Evolutionary conservation across 768 basidiomycete genomes (phyloP), one percentile per base, ranked within the genome.

Genomic region (Suillus weaverae): DNA sequence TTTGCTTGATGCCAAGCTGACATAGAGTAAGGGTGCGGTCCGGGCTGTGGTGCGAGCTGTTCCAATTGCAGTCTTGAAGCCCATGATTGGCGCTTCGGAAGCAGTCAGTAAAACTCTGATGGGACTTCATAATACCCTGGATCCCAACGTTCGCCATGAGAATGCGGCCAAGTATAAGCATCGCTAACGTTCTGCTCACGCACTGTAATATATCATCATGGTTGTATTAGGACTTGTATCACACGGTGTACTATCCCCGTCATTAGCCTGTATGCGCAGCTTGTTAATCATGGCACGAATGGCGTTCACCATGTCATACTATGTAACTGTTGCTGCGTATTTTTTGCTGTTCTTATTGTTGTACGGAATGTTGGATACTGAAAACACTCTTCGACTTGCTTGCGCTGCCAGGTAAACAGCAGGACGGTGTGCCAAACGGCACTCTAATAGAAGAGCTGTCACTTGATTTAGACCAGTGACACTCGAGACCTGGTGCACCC

Each of bases 1-100:
- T 1, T 57, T 30, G 18, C 22, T 57, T 5, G 38, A 30, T 57
- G 16, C 16, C 14, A 41, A 39, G 22, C 33, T 35, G 35, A 64
- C 44, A 53, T 56, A 16, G 61, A 61, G 9, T 61, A 2, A 99
- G 95, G 96, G 95, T 3, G 88, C 96, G 60, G 91, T 96, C 26
- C 90, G 90, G 63, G 92, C 97, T 30, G 96, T 99, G 33, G 92
- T 99, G 66, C 89, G 97, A 33, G 97, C 97, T 35, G 95, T 99
- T 13, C 97, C 97, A 7, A 96, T 99, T 64, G 97, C 97, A 0
- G 95, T 99, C 13, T 79, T 99, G 69, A 95, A 94, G 71, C 95
- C 97, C 2, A 97, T 97, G 94, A 99, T 99, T 64, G 97, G 97
- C 5, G 95, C 96, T 5, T 94, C 90, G 59, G 97, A 97, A 77